Conservation (phyloP, 768 basidiomycete species). For the Pholiota conissans region DNA sequence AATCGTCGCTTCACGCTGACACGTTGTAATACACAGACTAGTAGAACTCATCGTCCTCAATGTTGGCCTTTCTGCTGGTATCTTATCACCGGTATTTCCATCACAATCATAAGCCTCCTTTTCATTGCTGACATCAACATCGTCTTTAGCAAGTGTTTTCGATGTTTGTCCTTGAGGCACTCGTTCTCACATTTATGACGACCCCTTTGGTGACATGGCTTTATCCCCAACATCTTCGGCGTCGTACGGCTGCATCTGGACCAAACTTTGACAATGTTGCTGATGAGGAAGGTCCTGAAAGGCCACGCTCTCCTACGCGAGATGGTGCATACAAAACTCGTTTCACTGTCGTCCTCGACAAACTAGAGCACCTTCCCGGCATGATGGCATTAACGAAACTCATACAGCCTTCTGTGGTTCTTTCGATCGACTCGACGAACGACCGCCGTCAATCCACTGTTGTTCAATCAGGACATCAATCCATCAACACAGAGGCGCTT, state of each 20-base stretch:
- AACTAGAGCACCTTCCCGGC: constrained; percentile 83
- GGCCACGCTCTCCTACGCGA: constrained; percentile 8
- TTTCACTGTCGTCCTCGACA: constrained; percentile 88
- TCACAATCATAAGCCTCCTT: background rate
- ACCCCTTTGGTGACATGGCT: constrained; percentile 69
- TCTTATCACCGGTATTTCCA: constrained; percentile 60
- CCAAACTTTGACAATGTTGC: constrained; percentile 47
- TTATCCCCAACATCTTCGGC: constrained; percentile 65
- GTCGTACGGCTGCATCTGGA: constrained; percentile 45
- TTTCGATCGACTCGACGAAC: background rate
- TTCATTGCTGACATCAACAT: background rate
- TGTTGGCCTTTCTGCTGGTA: constrained; percentile 81
- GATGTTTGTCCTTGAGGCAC: constrained; percentile 91
- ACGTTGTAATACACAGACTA: constrained; percentile 45
- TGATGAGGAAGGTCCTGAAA: constrained; percentile 32
- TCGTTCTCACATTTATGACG: constrained; percentile 83
- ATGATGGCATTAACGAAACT: constrained; percentile 91
- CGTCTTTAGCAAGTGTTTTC: constrained; percentile 68
- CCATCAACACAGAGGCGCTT: constrained; percentile 68
- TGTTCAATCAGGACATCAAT: constrained; percentile 3
- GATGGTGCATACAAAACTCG: constrained; percentile 45
- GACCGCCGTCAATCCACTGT: constrained; percentile 7
- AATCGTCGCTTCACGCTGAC: no score
- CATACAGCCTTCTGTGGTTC: constrained; percentile 45
- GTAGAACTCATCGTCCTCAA: constrained; percentile 97